phyloP scores from a whole-genome alignment of 164 flowering plant species.

The Paratinospora sagittata region DNA sequence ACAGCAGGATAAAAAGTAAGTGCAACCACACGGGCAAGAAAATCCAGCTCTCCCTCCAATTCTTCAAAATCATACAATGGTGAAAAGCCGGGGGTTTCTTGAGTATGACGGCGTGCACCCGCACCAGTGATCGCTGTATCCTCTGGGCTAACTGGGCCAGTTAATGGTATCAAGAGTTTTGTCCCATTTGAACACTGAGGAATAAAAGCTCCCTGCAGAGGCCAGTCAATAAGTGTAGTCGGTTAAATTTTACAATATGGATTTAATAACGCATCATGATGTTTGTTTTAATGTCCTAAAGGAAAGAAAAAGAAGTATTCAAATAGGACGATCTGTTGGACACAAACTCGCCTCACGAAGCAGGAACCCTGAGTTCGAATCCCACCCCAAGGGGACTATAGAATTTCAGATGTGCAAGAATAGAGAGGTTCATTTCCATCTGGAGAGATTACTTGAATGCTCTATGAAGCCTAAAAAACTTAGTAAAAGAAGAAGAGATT shows the following conservation, averaged over 20 bases:
- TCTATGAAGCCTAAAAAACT: no score
- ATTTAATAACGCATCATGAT: not conserved
- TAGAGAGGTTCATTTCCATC: no score
- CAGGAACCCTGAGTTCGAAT: no score
- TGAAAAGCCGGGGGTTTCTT: conserved; percentile 50
- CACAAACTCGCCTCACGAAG: no score
- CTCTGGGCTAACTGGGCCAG: conserved; percentile 74
- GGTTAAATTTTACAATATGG: not conserved
- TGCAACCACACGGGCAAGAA: conserved; percentile 88
- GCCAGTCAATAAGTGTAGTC: not conserved
- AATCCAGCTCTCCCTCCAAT: conserved; percentile 88
- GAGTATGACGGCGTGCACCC: conserved; percentile 77
- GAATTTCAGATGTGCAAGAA: no score
- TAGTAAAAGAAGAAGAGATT: no score
- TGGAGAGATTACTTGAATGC: no score
- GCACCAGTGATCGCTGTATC: conserved; percentile 97
- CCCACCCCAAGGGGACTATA: no score
- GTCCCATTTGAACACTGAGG: conserved; percentile 90
- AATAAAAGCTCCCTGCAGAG: conserved; percentile 73
- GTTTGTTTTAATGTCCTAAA: no score
- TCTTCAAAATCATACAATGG: conserved; percentile 93
- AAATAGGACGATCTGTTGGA: no score
- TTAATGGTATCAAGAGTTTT: conserved; percentile 66
- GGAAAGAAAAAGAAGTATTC: not conserved
- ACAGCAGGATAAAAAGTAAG: conserved; percentile 80